Percentiles rank a stretch among this genome's conserved stretches.
phyloP scores from a whole-genome alignment of 208 protist species.

The Acanthamoeba triangularis region DNA sequence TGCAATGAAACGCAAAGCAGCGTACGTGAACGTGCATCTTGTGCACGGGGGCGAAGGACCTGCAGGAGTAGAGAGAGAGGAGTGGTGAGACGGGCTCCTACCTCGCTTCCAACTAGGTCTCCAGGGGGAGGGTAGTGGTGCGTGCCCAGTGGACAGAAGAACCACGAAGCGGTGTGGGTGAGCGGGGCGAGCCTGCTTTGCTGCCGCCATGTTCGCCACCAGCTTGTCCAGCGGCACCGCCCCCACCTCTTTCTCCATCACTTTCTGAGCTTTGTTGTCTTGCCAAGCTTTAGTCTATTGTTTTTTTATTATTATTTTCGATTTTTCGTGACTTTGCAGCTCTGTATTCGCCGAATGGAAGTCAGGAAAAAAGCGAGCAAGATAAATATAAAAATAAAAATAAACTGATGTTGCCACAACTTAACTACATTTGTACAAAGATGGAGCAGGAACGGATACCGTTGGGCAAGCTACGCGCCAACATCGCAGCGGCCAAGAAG shows the following conservation, averaged over 20 bases:
- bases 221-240: background rate
- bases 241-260: background rate
- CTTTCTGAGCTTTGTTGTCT: too few species aligned
- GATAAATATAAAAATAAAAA: background rate
- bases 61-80: background rate
- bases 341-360: too few species aligned
- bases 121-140: background rate
- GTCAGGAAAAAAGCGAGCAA: background rate
- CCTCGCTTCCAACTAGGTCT: too few species aligned
- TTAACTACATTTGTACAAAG: too few species aligned
- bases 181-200: background rate
- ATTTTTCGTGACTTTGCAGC: too few species aligned
- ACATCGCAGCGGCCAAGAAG: background rate
- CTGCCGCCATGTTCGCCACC: background rate
- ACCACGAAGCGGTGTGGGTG: background rate
- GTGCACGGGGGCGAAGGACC: background rate
- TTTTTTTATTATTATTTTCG: too few species aligned
- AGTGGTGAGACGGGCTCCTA: too few species aligned
- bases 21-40: background rate
- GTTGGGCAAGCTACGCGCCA: background rate
- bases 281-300: too few species aligned
- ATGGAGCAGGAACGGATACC: background rate
- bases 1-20: background rate
- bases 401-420: too few species aligned
- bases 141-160: background rate